These are phyloP conservation scores for Botrytis galanthina DNA, from an alignment of 2,329 filamentous ascomycete species.

Conservation along the genomic window DNA sequence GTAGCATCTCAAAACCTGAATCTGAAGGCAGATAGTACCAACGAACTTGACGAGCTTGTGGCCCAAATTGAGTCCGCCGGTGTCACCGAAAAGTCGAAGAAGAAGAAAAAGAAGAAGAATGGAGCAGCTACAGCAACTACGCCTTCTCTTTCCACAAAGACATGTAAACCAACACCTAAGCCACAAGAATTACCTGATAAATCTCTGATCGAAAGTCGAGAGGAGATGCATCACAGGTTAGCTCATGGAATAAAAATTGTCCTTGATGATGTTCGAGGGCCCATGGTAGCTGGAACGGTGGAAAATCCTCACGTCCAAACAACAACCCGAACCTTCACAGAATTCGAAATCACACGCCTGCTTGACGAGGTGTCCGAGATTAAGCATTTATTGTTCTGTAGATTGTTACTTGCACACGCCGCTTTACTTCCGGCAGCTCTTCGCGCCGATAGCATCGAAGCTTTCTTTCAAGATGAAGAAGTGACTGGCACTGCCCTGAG, in stretches of 20 bases:
- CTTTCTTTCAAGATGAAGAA: slow-evolving; percentile 45
- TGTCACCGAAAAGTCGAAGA: slow-evolving; percentile 26
- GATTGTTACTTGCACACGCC: slow-evolving; percentile 47
- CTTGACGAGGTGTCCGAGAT: slow-evolving; percentile 48
- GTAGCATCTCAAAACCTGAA: background rate
- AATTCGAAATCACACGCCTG: slow-evolving; percentile 45
- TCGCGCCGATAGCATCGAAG: slow-evolving; percentile 44
- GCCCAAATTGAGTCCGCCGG: slow-evolving; percentile 5
- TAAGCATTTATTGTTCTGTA: slow-evolving; percentile 49
- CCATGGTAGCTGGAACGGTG: slow-evolving; percentile 39
- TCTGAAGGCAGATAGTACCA: background rate
- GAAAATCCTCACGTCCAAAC: slow-evolving; percentile 27
- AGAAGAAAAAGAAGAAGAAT: slow-evolving; percentile 41
- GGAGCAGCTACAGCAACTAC: slow-evolving; percentile 21
- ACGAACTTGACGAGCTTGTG: background rate
- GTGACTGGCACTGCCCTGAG: slow-evolving; percentile 45
- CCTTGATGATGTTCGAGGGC: slow-evolving; percentile 37
- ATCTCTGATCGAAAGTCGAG: slow-evolving; percentile 45
- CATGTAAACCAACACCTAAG: background rate
- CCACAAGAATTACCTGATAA: slow-evolving; percentile 37
- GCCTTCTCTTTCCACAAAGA: slow-evolving; percentile 18
- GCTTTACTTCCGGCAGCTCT: slow-evolving; percentile 47
- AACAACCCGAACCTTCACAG: slow-evolving; percentile 42
- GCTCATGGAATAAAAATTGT: slow-evolving; percentile 42
- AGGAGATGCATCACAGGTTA: slow-evolving; percentile 43